Evolutionary conservation across 441 rosid genomes (phyloP).

Genomic region (Erysimum cheiri): DNA sequence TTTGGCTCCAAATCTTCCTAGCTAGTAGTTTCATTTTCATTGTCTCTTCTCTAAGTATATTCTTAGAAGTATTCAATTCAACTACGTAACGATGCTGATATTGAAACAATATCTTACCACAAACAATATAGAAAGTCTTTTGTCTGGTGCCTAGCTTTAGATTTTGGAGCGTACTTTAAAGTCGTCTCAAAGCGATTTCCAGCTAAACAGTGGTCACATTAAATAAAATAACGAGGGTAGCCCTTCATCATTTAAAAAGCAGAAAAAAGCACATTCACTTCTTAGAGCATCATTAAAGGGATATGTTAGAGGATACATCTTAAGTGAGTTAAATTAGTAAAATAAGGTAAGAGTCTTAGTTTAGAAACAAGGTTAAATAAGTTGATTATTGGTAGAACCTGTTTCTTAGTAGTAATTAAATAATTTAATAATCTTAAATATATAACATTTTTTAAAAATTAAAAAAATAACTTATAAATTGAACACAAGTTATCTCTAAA

Average conservation of each 20-base stretch:
- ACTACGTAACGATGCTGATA: constrained; percentile 7
- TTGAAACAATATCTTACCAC: background rate
- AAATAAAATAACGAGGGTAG: constrained; percentile 27
- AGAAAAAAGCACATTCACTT: constrained; percentile 25
- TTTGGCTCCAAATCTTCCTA: background rate
- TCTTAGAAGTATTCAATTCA: constrained; percentile 20
- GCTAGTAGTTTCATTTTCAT: background rate
- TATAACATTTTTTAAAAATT: no score
- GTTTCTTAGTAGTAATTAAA: no score
- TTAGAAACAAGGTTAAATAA: no score
- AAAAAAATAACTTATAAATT: no score
- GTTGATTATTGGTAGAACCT: no score
- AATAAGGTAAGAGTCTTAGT: no score
- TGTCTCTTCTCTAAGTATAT: background rate
- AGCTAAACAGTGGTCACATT: constrained; percentile 39
- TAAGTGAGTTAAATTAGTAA: no score
- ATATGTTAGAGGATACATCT: no score
- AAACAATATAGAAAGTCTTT: constrained; percentile 28
- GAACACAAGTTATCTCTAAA: no score
- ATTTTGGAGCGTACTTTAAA: constrained; percentile 35
- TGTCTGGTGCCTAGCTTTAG: constrained; percentile 36
- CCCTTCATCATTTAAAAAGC: background rate
- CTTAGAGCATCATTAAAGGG: no score
- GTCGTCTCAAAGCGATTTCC: constrained; percentile 36
- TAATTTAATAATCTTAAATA: no score